phyloP scores from a whole-genome alignment of 2,329 filamentous ascomycete species.

The Penicillium sp. region DNA sequence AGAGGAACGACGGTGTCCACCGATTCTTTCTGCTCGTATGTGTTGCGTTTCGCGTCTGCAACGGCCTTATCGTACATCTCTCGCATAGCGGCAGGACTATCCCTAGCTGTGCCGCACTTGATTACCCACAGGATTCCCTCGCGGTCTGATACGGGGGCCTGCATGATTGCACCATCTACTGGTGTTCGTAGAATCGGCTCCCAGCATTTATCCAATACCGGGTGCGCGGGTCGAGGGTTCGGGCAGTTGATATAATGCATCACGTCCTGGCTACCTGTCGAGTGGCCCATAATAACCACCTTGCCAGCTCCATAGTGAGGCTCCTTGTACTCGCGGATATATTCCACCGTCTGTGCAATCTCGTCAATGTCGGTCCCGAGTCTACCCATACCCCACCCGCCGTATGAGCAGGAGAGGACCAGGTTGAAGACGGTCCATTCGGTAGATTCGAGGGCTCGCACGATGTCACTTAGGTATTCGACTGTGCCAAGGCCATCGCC shows the following conservation, averaged over 20 bases:
- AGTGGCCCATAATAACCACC: constrained; percentile 70
- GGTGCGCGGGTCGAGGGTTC: constrained; percentile 43
- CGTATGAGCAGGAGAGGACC: constrained; percentile 58
- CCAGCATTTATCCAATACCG: constrained; percentile 34
- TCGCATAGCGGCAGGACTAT: constrained; percentile 31
- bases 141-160: constrained; percentile 78
- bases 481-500: constrained; percentile 62
- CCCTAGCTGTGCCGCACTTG: constrained; percentile 29
- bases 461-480: constrained; percentile 57
- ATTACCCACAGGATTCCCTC: constrained; percentile 60
- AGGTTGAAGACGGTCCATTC: constrained; percentile 60
- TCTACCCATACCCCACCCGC: constrained; percentile 60
- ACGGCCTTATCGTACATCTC: constrained; percentile 34
- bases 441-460: constrained; percentile 51
- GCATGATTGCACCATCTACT: constrained; percentile 76
- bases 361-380: constrained; percentile 61
- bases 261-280: constrained; percentile 70
- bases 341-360: constrained; percentile 57
- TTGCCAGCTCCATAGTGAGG: constrained; percentile 48
- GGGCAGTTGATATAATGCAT: constrained; percentile 64
- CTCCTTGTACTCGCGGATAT: constrained; percentile 51
- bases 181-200: constrained; percentile 50
- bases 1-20: constrained; percentile 42
- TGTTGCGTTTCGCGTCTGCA: constrained; percentile 24
- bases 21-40: constrained; percentile 27